A percentile compares a stretch with the other conserved stretches of the same genome.
phyloP scores from a whole-genome alignment of 2,329 filamentous ascomycete species.

The Trichophyton equinum region DNA sequence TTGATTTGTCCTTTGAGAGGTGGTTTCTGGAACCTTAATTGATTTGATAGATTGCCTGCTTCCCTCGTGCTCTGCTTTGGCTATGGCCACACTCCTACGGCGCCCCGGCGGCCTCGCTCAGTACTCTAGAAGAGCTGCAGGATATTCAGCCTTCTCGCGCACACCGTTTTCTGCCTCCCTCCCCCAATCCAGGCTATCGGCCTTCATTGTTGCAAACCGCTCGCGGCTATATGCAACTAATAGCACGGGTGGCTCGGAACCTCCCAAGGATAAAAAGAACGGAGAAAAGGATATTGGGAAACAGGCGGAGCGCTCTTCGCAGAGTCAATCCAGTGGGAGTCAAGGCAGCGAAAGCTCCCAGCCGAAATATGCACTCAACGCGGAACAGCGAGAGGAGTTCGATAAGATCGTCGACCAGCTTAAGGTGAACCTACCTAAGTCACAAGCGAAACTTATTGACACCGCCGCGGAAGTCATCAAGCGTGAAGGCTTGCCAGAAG shows the following conservation, averaged over 20 bases:
- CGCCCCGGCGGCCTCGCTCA: conserved; percentile 54
- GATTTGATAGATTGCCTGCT: background rate
- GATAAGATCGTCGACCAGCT: conserved; percentile 45
- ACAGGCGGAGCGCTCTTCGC: conserved; percentile 18
- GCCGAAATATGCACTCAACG: conserved; percentile 36
- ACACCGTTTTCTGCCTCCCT: conserved; percentile 28
- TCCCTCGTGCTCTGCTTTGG: conserved; percentile 19
- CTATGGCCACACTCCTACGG: conserved; percentile 56
- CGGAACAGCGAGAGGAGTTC: conserved; percentile 47
- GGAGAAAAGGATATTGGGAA: conserved; percentile 20
- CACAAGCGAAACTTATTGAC: conserved; percentile 49
- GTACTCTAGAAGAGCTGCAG: conserved; percentile 46
- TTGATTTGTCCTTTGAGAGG: background rate
- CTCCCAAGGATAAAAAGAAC: conserved; percentile 27
- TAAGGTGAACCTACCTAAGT: conserved; percentile 47
- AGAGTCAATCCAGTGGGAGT: conserved; percentile 9
- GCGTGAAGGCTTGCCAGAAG: conserved; percentile 55
- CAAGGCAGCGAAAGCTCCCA: conserved; percentile 21
- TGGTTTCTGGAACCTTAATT: background rate
- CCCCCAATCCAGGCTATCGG: conserved; percentile 28
- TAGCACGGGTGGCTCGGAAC: conserved; percentile 35
- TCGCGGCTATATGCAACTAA: conserved; percentile 32
- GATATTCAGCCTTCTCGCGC: conserved; percentile 40
- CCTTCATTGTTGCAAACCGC: conserved; percentile 23
- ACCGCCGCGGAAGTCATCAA: conserved; percentile 51